Evolutionary conservation across 2,329 filamentous ascomycete genomes (phyloP), one percentile per base, ranked within the genome.

Genomic region (Raffaelea arxii): DNA sequence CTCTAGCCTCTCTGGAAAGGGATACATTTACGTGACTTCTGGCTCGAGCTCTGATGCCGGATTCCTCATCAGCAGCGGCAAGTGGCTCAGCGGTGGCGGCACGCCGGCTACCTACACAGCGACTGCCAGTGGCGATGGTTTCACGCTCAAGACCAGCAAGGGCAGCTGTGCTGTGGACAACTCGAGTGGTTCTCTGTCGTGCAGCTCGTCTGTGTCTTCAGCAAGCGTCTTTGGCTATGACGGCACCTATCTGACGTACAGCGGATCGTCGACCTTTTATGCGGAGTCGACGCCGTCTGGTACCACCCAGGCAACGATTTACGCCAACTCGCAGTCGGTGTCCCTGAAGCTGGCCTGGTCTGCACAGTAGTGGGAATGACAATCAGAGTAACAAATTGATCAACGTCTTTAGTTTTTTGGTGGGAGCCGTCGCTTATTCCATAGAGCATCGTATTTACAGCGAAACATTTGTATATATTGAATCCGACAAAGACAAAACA

Each of bases 71-170:
- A 51, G 51, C 19, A 48, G 42, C 25, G 57, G 57, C 40, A 54
- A 52, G 4, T 59, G 57, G 57, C 57, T 57, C 53, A 46, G 56
- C 39, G 48, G 36, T 35, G 52, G 57, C 46, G 56, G 57, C 49
- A 56, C 54, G 11, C 55, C 55, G 11, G 57, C 57, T 19, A 54
- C 54, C 11, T 59, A 53, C 51, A 58, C 57, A 23, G 56, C 56
- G 6, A 54, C 51, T 10, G 48, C 56, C 19, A 48, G 42, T 35
- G 37, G 47, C 11, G 53, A 54, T 46, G 53, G 53, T 9, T 23
- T 37, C 18, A 47, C 49, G 3, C 14, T 12, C 16, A 58, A 58
- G 32, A 53, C 53, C 10, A 49, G 58, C 19, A 53, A 32, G 32
- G 53, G 55, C 4, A 57, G 54, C 53, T 59, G 57, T 35, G 51